Evolutionary conservation across 768 basidiomycete genomes (phyloP).

Genomic region (button mushroom (Agaricus bisporus)): DNA sequence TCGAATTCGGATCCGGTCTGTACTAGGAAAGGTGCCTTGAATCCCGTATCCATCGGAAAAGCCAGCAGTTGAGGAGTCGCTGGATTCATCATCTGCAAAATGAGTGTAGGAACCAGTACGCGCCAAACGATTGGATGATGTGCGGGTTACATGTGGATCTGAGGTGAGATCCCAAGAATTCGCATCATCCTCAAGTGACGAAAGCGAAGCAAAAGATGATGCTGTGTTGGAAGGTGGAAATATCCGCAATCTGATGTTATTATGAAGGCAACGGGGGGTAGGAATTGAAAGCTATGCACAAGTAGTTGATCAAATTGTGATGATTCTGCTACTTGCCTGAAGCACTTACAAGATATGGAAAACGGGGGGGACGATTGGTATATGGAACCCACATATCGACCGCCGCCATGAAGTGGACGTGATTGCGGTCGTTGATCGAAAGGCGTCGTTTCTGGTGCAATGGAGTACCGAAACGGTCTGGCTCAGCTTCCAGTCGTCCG

Average conservation of each 20-base stretch:
- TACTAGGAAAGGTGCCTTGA: conserved; percentile 74
- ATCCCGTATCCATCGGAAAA: conserved; percentile 59
- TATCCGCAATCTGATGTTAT: conserved; percentile 68
- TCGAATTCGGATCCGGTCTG: conserved; percentile 68
- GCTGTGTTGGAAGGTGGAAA: conserved; percentile 53
- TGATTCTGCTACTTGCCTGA: background rate
- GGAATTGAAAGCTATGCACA: conserved; percentile 62
- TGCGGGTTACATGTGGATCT: conserved; percentile 69
- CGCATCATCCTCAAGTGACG: conserved; percentile 67
- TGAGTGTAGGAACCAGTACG: conserved; percentile 59
- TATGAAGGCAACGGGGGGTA: conserved; percentile 71
- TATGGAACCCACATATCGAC: conserved; percentile 75
- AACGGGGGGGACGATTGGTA: conserved; percentile 57
- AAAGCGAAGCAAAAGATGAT: conserved; percentile 66
- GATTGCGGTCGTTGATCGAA: conserved; percentile 55
- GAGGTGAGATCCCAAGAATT: conserved; percentile 70
- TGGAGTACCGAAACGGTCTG: background rate
- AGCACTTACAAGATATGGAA: conserved; percentile 62
- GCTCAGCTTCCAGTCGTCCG: background rate
- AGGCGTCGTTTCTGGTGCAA: conserved; percentile 35
- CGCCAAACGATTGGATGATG: conserved; percentile 36
- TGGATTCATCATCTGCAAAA: conserved; percentile 80
- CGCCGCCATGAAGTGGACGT: conserved; percentile 74
- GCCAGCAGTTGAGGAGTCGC: conserved; percentile 55
- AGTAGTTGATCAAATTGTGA: conserved; percentile 4